Evolutionary conservation across 768 basidiomycete genomes (phyloP), one percentile per base, ranked within the genome.

Genomic region (Suillus bovinus): DNA sequence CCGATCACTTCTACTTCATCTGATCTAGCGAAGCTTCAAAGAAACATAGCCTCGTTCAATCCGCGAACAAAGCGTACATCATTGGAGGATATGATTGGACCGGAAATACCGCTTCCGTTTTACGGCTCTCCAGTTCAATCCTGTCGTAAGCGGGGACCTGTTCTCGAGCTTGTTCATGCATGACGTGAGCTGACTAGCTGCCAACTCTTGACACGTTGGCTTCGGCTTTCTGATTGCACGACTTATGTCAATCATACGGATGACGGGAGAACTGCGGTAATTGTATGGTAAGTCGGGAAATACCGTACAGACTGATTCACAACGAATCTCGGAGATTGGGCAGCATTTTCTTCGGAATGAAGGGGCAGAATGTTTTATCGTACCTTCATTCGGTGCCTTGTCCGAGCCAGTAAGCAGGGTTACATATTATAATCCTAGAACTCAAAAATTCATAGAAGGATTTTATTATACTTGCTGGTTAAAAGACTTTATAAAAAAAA

Each of bases 131-230:
- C 36, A 46, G 27, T 61, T 49, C 16, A 61, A 70, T 46, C 64
- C 68, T 39, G 44, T 52, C 41, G 61, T 65, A 34, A 14, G 33
- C 3, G 67, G 68, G 2, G 69, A 67, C 44, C 60, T 69, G 53
- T 72, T 70, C 57, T 73, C 71, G 72, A 68, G 66, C 53, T 49
- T 73, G 9, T 74, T 74, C 24, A 70, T 70, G 8, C 70, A 73
- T 60, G 72, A 58, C n/a, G 63, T 60, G n/a, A n/a, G n/a, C n/a
- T n/a, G n/a, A 29, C 13, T 27, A 16, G 24, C 9, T 27, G 16
- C 27, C 16, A 3, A 54, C 17, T 56, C 20, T 3, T 36, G 9
- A 57, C 34, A 14, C n/a, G n/a, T n/a, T n/a, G n/a, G n/a, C n/a
- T n/a, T n/a, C n/a, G n/a, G n/a, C n/a, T n/a, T n/a, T n/a, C n/a